phyloP scores from a whole-genome alignment of 495 filamentous ascomycete species.

The Articulospora tetracladia region DNA sequence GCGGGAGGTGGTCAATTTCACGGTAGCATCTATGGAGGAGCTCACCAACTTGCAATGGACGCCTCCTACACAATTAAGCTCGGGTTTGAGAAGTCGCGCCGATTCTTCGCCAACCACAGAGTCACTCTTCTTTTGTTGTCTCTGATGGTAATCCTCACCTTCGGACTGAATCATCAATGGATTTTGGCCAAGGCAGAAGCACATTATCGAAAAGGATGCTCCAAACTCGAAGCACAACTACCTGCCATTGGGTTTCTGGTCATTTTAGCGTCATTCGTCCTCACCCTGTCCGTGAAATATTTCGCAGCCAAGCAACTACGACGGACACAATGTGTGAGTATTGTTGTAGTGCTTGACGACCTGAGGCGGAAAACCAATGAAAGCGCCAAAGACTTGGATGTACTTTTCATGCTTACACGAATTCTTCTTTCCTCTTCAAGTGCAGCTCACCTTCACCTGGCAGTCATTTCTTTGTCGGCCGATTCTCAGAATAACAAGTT shows the following conservation, averaged over 20 bases:
- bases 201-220: neutral
- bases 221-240: conserved; percentile 3
- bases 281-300: conserved; percentile 7
- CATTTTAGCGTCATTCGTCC: conserved; percentile 11
- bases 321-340: conserved; percentile 6
- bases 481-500: neutral
- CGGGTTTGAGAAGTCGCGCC: neutral
- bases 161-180: conserved; percentile 11
- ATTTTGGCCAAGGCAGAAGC: neutral
- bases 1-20: conserved; percentile 15
- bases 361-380: neutral
- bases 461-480: neutral
- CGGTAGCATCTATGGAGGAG: conserved; percentile 1
- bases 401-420: conserved; percentile 9
- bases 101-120: neutral
- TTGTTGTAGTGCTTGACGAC: neutral
- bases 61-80: neutral
- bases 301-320: neutral
- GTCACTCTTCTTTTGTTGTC: neutral
- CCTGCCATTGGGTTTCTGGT: conserved; percentile 11
- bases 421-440: conserved; percentile 1
- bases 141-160: conserved; percentile 9
- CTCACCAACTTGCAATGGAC: neutral
- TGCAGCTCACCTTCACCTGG: neutral
- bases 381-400: neutral